Conservation (phyloP, 768 basidiomycete genomes). For the Mycena metata region DNA sequence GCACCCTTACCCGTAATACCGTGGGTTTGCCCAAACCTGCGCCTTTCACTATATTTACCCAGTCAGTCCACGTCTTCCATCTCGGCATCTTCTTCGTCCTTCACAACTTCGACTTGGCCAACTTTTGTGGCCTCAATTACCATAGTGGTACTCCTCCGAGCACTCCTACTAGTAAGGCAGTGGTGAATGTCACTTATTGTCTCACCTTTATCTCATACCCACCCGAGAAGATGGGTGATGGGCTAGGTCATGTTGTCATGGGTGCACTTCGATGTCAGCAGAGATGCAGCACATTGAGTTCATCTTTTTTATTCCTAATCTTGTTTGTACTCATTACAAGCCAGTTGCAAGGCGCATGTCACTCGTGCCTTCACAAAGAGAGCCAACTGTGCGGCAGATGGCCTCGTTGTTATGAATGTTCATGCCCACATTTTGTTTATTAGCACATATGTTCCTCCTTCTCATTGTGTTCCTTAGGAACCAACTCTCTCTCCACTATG, state of each 20-base stretch:
- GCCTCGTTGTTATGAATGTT: background rate
- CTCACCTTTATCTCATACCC: conserved; percentile 1
- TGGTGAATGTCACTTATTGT: too few relatives aligned
- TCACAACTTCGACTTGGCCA: conserved; percentile 11
- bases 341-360: too few relatives aligned
- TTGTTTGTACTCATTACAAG: too few relatives aligned
- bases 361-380: background rate
- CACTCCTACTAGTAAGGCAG: too few relatives aligned
- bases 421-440: background rate
- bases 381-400: conserved; percentile 10
- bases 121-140: background rate
- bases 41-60: background rate
- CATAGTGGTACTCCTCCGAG: too few relatives aligned
- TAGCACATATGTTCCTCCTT: too few relatives aligned
- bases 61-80: conserved; percentile 1
- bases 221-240: conserved; percentile 1
- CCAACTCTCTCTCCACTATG: too few relatives aligned
- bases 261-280: background rate
- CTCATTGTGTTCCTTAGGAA: too few relatives aligned
- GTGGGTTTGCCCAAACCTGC: too few relatives aligned
- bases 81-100: conserved; percentile 13
- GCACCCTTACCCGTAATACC: too few relatives aligned
- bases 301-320: too few relatives aligned
- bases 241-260: background rate
- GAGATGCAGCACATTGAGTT: too few relatives aligned